Base-by-base conservation (phyloP, 441 rosid species). In the Pelargonium citronellum region DNA sequence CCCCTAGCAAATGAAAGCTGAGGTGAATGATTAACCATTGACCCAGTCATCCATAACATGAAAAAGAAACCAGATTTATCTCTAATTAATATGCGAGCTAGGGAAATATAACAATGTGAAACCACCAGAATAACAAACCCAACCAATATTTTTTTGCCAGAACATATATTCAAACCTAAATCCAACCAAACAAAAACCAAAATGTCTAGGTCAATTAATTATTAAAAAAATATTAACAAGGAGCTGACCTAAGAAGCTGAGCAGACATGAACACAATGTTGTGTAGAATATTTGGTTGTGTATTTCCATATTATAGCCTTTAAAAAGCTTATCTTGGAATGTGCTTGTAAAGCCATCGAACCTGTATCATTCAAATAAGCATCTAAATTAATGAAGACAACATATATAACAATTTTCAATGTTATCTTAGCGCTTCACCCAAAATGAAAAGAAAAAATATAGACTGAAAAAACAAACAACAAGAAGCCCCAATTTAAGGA, bases 271-370 rank as follows among this genome's bases (percentile, higher is more conserved):
- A 79, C 94, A 90, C 72, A 84, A 73, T 30, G 99, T 84, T 22
- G 99, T 94, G 82, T 94, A 94, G 85, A 94, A 94, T 81, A 94
- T 94, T 76, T 94, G 99, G 70, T 89, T 94, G 83, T 94, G 95
- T 80, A 94, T 94, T 77, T 90, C 99, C 99, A 91, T 94, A 71
- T 94, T 77, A 67, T 94, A 91, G 67, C 99, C 99, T 81, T 86
- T 94, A 65, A 94, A 94, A 74, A 94, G 79, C 75, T 93, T 93
- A 80, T 93, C 98, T 84, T 93, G 98, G 78, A 91, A 91, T 24
- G 98, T 93, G 83, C 98, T 94, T 17, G 99, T 94, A 81, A 94
- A 94, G 46, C 99, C 97, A 82, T 94, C 99, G 77, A 91, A 90
- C 85, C 99, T 94, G 81, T 78, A 46, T 75, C 17, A 71, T 1